Conservation (phyloP, 306 rosid genomes). For the Phaseolus lunatus region DNA sequence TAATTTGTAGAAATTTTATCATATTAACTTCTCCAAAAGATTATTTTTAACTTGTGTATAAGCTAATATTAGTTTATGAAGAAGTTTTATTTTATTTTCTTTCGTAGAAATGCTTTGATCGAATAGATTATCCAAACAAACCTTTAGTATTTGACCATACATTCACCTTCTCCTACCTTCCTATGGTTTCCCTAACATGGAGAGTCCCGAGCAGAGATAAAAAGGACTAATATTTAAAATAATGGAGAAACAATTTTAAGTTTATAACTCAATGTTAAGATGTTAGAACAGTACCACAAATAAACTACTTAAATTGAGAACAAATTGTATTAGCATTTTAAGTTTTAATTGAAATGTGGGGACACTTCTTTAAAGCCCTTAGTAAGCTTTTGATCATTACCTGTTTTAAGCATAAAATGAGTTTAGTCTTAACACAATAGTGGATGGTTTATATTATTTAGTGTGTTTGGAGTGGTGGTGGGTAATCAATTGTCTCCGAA, state of each 20-base stretch:
- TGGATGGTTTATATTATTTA: no score
- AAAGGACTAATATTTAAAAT: neutral
- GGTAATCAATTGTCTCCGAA: no score
- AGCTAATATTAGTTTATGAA: no score
- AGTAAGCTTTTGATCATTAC: neutral
- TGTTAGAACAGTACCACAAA: neutral
- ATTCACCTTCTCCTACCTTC: slow-evolving; percentile 1
- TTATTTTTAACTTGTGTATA: no score
- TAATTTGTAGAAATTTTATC: no score
- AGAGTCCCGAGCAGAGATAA: neutral
- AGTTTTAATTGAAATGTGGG: no score
- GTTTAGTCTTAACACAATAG: neutral
- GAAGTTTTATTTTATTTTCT: no score
- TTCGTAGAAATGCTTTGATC: no score
- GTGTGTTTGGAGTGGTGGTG: no score
- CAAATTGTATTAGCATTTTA: no score
- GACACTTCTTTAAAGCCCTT: neutral
- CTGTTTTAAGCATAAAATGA: neutral
- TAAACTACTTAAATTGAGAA: neutral
- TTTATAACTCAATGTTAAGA: slow-evolving; percentile 14
- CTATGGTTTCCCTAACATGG: slow-evolving; percentile 14
- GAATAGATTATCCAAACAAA: no score
- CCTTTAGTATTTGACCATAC: slow-evolving; percentile 22
- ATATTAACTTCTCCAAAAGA: no score
- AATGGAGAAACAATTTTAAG: slow-evolving; percentile 21